Evolutionary conservation across 495 filamentous ascomycete genomes (phyloP).

Genomic region (Lasiosphaeris hirsuta): DNA sequence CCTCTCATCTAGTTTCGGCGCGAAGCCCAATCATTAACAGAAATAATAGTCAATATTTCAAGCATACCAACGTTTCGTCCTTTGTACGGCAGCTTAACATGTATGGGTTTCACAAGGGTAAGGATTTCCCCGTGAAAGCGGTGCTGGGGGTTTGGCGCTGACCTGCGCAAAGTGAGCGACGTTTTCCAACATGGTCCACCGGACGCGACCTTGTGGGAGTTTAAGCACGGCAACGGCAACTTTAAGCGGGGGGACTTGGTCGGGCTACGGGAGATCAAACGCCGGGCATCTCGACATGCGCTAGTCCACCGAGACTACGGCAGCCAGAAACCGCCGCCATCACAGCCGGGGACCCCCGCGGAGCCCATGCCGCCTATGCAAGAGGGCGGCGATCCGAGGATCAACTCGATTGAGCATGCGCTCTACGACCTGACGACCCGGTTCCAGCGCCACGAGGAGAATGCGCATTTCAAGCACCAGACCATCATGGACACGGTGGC

Average conservation of each 20-base stretch:
- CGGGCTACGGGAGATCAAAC: constrained; percentile 91
- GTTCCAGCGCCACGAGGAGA: constrained; percentile 79
- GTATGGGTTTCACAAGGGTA: constrained; percentile 99
- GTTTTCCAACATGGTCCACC: constrained; percentile 97
- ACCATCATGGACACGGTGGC: constrained; percentile 75
- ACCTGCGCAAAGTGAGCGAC: constrained; percentile 74
- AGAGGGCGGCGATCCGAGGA: constrained; percentile 71
- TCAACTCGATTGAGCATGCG: constrained; percentile 74
- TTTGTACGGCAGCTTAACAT: constrained; percentile 98
- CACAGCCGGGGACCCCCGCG: constrained; percentile 79
- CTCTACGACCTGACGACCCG: constrained; percentile 76
- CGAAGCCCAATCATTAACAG: constrained; percentile 8
- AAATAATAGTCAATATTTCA: constrained; percentile 79
- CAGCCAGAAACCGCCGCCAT: constrained; percentile 69
- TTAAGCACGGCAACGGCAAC: constrained; percentile 96
- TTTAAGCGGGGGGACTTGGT: constrained; percentile 94
- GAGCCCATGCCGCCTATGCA: constrained; percentile 65
- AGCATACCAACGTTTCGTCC: constrained; percentile 98
- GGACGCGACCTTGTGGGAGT: constrained; percentile 95
- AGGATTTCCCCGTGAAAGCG: constrained; percentile 12
- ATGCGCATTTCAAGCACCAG: constrained; percentile 73
- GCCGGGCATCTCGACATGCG: constrained; percentile 91
- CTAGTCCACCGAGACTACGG: constrained; percentile 94
- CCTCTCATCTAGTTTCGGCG: neutral
- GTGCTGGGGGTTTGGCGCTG: constrained; percentile 12